Percentiles rank a stretch among this genome's conserved stretches.
These are phyloP conservation scores for Cladosporium halotolerans DNA, from an alignment of 2,329 filamentous ascomycete species.

Conservation along the genomic window DNA sequence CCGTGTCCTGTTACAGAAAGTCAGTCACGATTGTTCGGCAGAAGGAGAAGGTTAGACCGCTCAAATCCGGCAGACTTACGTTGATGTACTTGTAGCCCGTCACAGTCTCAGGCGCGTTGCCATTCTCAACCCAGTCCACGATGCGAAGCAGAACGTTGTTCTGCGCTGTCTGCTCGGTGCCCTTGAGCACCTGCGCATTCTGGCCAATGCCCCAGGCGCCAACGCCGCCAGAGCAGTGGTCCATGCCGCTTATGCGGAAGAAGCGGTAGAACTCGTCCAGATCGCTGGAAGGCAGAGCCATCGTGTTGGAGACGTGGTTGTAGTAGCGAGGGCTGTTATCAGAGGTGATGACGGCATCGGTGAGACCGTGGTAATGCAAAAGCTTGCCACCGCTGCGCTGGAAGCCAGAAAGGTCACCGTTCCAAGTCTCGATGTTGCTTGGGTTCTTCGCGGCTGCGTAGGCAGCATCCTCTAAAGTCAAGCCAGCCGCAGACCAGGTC, in stretches of 20 bases:
- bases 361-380: conserved; percentile 29
- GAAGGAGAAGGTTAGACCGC: too few relatives aligned
- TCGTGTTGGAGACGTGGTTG: conserved; percentile 34
- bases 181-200: conserved; percentile 19
- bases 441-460: conserved; percentile 30
- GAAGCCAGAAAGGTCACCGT: conserved; percentile 36
- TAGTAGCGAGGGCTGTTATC: conserved; percentile 43
- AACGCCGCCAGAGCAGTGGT: conserved; percentile 44
- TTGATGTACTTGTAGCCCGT: conserved; percentile 40
- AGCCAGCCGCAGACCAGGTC: conserved; percentile 33
- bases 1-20: conserved; percentile 26
- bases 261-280: conserved; percentile 49
- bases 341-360: conserved; percentile 35
- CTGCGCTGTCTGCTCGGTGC: conserved; percentile 19
- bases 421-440: conserved; percentile 35
- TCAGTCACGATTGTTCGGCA: neutral
- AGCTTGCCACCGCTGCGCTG: conserved; percentile 39
- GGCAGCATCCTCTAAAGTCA: conserved; percentile 34
- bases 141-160: conserved; percentile 46
- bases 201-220: conserved; percentile 38
- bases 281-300: conserved; percentile 41
- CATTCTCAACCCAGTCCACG: conserved; percentile 30
- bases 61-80: conserved; percentile 26
- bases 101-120: conserved; percentile 24
- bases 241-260: conserved; percentile 47